Base-by-base conservation (phyloP, 179 eudicot species). In the Beta lomatogona region DNA sequence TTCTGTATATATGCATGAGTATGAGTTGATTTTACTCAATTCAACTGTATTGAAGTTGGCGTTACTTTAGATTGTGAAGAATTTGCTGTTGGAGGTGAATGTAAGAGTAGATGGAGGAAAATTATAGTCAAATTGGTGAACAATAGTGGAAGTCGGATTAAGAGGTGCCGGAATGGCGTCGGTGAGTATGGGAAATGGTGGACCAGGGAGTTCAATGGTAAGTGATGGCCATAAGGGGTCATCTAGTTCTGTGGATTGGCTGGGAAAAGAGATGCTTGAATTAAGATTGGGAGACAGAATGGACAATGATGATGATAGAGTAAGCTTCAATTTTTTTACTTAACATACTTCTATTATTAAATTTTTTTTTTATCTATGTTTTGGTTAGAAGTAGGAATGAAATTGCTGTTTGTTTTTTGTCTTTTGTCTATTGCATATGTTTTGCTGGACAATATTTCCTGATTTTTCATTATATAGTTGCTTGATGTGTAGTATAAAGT, bases 211-310 rank as follows among this genome's bases (percentile, higher is more conserved):
- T 89, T 94, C 99, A 9, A 90, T 89, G 75, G 86, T 82, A 53
- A 86, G 84, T 58, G 89, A 90, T 88, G 91, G 91, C 64, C 88
- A 83, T 76, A 92, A 89, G 80, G 95, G 92, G 28, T 95, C 98
- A 57, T 91, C 98, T 36, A 92, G 93, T 87, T 90, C 95, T 72
- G 89, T 95, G 89, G 98, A 95, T 79, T 91, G 98, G 97, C 86
- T 95, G 86, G 98, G 99, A 59, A 95, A 91, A 79, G 98, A 91
- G 87, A 92, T 95, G 95, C 94, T 87, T 85, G 98, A 91, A 75
- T 88, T 95, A 92, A 88, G 91, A 86, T 80, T 95, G 75, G 91
- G 97, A 88, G 99, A 94, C 86, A 89, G 86, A 82, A 84, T 78
- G 59, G 95, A 94, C 77, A 89, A 81, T 28, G 98, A 92, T 64